Evolutionary conservation across 2,329 filamentous ascomycete species (phyloP), one percentile per base, ranked within the genome.

Genomic region (Chaetothyriales sp.): DNA sequence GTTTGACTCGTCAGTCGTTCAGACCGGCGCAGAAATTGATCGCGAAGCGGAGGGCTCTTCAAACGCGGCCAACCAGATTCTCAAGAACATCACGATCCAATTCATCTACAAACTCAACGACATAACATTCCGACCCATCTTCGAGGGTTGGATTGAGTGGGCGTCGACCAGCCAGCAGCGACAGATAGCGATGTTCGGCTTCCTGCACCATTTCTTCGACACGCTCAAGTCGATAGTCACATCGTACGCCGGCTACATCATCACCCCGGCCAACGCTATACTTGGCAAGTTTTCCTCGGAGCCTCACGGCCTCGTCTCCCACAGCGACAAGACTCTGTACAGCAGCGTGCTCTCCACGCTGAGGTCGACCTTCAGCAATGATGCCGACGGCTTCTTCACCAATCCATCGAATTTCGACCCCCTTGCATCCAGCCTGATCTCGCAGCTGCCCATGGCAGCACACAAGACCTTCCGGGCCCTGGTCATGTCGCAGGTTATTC

Each of bases 61-160:
- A 44, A 72, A 88, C 10, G 87, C 94, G 64, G 70, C 72, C 1
- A 72, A 74, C 9, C 8, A 40, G 8, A 15, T 15, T 5, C 63
- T 86, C 58, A 84, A 87, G 64, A 78, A 83, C 8, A 80, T 85
- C 10, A 80, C 83, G 0, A 78, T 98, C 54, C 86, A 88, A 67
- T 92, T 95, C 82, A 85, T 95, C 50, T 88, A 94, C 73, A 97
- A 97, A 73, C 78, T 98, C 56, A 97, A 95, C 69, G 92, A 98
- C 65, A 83, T 85, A 0, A 81, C 85, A 0, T 98, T 98, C 80
- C 78, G 89, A 10, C 94, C 92, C 0, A 81, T 98, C 56, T 98
- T 97, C 71, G 77, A 82, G 15, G 80, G 84, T 58, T 72, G 95
- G n/a, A 75, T 94, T 46, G 87, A 94, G 52, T 95, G 89, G 85